phyloP scores from a whole-genome alignment of 2,329 filamentous ascomycete species.

The Orbilia oligospora region DNA sequence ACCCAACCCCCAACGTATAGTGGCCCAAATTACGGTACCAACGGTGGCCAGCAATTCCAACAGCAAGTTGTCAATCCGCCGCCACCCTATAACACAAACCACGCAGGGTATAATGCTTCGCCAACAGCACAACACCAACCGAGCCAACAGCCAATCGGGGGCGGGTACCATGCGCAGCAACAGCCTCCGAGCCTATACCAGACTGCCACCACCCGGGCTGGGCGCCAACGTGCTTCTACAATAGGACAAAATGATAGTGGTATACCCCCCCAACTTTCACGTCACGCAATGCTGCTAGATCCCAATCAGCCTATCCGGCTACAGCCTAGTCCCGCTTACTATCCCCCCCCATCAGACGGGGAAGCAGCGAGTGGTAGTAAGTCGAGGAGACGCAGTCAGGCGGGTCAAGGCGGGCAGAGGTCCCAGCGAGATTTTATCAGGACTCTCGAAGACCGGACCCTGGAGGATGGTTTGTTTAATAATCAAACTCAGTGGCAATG shows the following conservation, averaged over 20 bases:
- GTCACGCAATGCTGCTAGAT: slow-evolving; percentile 95
- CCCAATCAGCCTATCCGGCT: slow-evolving; percentile 93
- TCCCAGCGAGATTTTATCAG: slow-evolving; percentile 90
- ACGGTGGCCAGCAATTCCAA: slow-evolving; percentile 64
- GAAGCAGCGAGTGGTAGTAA: slow-evolving; percentile 79
- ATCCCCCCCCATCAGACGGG: slow-evolving; percentile 89
- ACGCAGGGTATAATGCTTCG: slow-evolving; percentile 41
- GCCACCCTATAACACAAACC: slow-evolving; percentile 40
- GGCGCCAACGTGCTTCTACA: slow-evolving; percentile 92
- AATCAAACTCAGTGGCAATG: slow-evolving; percentile 80
- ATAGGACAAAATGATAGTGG: slow-evolving; percentile 96
- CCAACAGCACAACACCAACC: slow-evolving; percentile 25
- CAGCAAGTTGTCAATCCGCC: slow-evolving; percentile 59
- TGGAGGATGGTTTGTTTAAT: slow-evolving; percentile 91
- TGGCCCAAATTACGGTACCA: slow-evolving; percentile 63
- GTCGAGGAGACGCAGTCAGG: slow-evolving; percentile 66
- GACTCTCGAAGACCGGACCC: slow-evolving; percentile 90
- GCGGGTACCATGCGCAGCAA: slow-evolving; percentile 70
- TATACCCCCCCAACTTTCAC: slow-evolving; percentile 91
- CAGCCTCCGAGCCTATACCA: slow-evolving; percentile 75
- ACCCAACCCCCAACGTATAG: slow-evolving; percentile 59
- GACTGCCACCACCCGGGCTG: slow-evolving; percentile 81
- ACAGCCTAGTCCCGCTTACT: slow-evolving; percentile 96
- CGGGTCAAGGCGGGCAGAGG: slow-evolving; percentile 64
- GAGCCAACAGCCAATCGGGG: slow-evolving; percentile 29